Evolutionary conservation across 768 basidiomycete genomes (phyloP), one percentile per base, ranked within the genome.

Genomic region (Hygrophorus russula): DNA sequence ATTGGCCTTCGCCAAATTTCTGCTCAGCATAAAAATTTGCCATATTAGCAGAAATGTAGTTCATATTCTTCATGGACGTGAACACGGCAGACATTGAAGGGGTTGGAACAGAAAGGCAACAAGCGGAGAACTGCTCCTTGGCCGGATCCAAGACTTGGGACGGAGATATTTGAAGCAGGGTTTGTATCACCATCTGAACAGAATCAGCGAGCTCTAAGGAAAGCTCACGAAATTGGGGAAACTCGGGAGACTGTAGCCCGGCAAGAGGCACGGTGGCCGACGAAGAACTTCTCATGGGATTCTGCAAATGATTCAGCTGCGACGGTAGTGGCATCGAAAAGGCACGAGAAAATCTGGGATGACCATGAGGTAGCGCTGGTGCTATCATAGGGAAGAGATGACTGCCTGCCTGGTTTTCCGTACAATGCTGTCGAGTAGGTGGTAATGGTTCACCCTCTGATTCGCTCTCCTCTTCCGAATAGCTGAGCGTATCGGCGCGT

Each of bases 81-180:
- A 96, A 76, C 59, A 97, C 71, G 31, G 89, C 87, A 13, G 87
- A 85, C 61, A 97, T 73, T 50, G 83, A 88, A 5, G 90, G 76
- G 0, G 86, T 86, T 8, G 92, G 93, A 35, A 96, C 76, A 30
- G 87, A 80, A 18, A 97, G 62, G 1, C 90, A 76, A 59, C 88
- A 94, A 18, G 88, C 83, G 1, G 91, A 84, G 55, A 91, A 85
- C 57, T 92, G 91, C 56, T 97, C 92, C 59, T 87, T 93, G 2
- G 84, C 81, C n/a, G 86, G 78, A 57, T 96, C 91, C 36, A 96
- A 72, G 14, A 96, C 66, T 60, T 97, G 93, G 0, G 84, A 77
- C 3, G 92, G 91, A 0, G 87, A 87, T 49, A 96, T 70, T 54
- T 93, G 90, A 2, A 96, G 73, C 51, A 97, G 74, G 1, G 88